Evolutionary conservation across 139 green algal species (phyloP).

Genomic region (Chlorella sp.): DNA sequence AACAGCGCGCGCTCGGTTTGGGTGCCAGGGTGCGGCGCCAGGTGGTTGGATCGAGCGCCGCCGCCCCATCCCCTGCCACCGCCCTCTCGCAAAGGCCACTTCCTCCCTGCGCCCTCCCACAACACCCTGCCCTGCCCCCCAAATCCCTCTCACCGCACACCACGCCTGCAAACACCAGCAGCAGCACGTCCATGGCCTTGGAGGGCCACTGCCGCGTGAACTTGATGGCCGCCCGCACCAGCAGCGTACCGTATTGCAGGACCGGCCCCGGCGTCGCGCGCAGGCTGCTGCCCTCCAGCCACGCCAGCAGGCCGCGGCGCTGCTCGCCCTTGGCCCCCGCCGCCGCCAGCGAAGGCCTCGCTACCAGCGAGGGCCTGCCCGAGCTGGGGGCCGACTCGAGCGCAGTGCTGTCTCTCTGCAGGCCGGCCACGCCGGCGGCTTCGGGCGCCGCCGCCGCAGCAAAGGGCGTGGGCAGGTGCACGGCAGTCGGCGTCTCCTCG

Average conservation of each 20-base stretch:
- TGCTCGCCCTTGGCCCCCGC: background rate
- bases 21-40: too few relatives aligned
- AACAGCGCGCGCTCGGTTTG: too few relatives aligned
- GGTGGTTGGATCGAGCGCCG: too few relatives aligned
- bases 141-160: constrained; percentile 27
- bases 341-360: too few relatives aligned
- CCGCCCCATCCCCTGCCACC: too few relatives aligned
- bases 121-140: background rate
- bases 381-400: too few relatives aligned
- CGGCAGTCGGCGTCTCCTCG: background rate
- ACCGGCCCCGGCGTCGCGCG: constrained; percentile 35
- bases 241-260: constrained; percentile 44
- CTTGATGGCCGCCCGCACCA: constrained; percentile 48
- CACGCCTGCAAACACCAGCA: constrained; percentile 45
- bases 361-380: too few relatives aligned
- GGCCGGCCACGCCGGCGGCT: too few relatives aligned
- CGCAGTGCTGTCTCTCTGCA: too few relatives aligned
- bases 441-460: background rate
- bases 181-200: constrained; percentile 52
- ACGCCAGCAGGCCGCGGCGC: constrained; percentile 2
- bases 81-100: too few relatives aligned
- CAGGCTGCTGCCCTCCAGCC: constrained; percentile 8
- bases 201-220: constrained; percentile 41
- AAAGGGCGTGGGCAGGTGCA: background rate
- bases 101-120: too few relatives aligned